Base-by-base conservation (phyloP, 768 basidiomycete species). In the Termitomyces sp. region DNA sequence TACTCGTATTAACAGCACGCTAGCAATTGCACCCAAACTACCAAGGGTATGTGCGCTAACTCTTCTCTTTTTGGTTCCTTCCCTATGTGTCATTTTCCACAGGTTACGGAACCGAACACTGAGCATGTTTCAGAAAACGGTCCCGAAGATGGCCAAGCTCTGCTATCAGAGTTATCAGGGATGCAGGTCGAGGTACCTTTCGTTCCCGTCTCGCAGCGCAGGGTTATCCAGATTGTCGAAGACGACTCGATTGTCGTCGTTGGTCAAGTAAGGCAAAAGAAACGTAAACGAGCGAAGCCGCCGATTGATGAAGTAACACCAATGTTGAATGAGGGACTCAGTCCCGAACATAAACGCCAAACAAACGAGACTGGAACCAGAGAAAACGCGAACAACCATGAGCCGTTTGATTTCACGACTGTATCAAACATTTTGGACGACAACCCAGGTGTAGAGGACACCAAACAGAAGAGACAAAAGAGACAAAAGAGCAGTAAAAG, bases 161-260 rank as follows among this genome's bases (percentile, higher is more conserved):
- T 66, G 53, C 46, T 61, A 56, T 66, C 67, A 53, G 76, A 73
- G 55, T 46, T 63, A 56, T 69, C 68, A 54, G 76, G 74, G 24
- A 80, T 78, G 70, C 80, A 85, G 55, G 79, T 84, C 37, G 91
- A 93, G 70, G 82, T 94, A 7, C 85, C 93, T 1, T 95, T 87
- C 62, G 78, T 95, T 9, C 92, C 92, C 49, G 79, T 84, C 1
- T 71, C 82, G 0, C 79, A 85, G 65, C 83, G 93, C 20, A 70
- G 67, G 3, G 68, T 62, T 22, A 68, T 69, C 47, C 62, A 65
- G 39, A 45, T 66, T 33, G 73, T 73, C 34, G 83, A 45, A 45
- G 54, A 86, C 47, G 91, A 90, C 66, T 76, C 82, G 1, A 86
- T 93, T 54, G 82, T 92, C 6, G 79, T 88, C 15, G 88, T 91